phyloP scores from a whole-genome alignment of 2,329 filamentous ascomycete genomes.

The Colletotrichum destructivum region DNA sequence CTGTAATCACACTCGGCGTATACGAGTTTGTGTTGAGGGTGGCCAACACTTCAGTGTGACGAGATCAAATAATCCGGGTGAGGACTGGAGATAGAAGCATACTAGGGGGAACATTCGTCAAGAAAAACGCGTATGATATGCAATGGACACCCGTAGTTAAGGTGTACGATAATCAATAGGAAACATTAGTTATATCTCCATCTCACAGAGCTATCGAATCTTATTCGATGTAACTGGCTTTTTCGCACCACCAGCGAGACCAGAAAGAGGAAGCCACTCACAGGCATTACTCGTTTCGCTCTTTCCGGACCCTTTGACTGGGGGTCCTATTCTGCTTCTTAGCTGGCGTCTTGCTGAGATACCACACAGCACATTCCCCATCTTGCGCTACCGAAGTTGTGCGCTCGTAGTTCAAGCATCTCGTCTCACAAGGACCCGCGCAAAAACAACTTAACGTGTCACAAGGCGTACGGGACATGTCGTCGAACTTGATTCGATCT shows the following conservation, averaged over 20 bases:
- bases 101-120: neutral
- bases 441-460: neutral
- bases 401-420: neutral
- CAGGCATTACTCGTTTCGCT: neutral
- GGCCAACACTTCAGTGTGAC: neutral
- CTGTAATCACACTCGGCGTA: conserved; percentile 81
- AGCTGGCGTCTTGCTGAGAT: neutral
- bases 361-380: neutral
- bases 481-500: neutral
- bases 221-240: too few species aligned
- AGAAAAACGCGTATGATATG: neutral
- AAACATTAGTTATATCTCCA: neutral
- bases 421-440: neutral
- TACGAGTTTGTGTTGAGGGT: conserved; percentile 54
- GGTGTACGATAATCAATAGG: neutral
- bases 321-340: neutral
- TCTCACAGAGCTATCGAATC: too few species aligned
- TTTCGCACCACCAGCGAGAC: too few species aligned
- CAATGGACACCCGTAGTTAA: neutral
- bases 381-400: neutral
- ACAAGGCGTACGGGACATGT: neutral
- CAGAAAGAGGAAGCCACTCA: too few species aligned
- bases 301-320: neutral
- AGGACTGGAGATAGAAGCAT: neutral
- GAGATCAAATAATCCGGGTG: neutral